Base-by-base conservation (phyloP, 2,329 filamentous ascomycete species). In the Talaromyces pinophilus region DNA sequence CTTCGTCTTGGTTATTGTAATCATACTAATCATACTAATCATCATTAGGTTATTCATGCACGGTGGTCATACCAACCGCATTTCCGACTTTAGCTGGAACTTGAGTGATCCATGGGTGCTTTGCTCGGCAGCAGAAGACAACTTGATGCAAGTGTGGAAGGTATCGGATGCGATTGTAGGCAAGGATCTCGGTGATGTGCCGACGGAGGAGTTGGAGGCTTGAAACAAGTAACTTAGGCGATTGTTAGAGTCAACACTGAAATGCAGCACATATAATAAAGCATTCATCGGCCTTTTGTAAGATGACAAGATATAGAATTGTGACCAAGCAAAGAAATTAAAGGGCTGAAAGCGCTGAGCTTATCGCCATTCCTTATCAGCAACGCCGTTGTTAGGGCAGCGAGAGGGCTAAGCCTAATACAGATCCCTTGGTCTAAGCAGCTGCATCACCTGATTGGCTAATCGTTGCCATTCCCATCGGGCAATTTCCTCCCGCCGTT, bases 51-150 rank as follows among this genome's bases (percentile, higher is more conserved):
- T 99, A 1, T 99, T 99, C 81, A 98, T 99, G 93, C 95, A 99
- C 74, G 95, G 95, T 68, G 95, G 95, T 38, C 96, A 99, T 82
- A 99, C 95, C 11, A 97, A 97, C 80, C 91, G 96, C 71, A 88
- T 99, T 68, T 93, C 92, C 42, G 96, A 99, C 79, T 99, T 99
- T 75, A 94, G 91, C 80, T 99, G 94, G 94, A 99, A 99, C 79
- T 88, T 88, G 71, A 97, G 96, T 76, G 93, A 97, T 74, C 93
- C 94, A 4, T 99, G 96, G 96, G 87, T 97, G 64, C 91, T 99
- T 71, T 93, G 93, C 78, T 96, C 92, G 68, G 93, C 95, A 17
- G 95, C 94, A 0, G 96, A 99, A 77, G 95, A 99, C 81, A 99
- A 99, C 76, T 84, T 98, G 71, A 86, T 99, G 69, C 95, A 99